Conservation (phyloP, 176 grass and related monocot genomes). For the Carex kokanica region DNA sequence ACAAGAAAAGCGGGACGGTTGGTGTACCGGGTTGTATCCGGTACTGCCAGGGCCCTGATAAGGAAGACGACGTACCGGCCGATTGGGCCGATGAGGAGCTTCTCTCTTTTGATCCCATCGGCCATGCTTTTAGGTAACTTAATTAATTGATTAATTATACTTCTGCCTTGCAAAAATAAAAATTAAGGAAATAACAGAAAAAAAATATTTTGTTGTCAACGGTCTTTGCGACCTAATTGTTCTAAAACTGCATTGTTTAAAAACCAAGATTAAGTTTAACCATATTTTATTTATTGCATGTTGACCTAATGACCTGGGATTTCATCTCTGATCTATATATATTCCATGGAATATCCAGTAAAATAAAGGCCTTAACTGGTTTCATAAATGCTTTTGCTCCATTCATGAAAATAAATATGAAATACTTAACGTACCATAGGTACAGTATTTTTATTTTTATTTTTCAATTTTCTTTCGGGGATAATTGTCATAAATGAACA, state of each 20-base stretch:
- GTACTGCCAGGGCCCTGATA: constrained; percentile 53
- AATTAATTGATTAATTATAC: background rate
- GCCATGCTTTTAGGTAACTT: constrained; percentile 48
- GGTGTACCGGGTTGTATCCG: constrained; percentile 46
- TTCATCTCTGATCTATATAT: background rate
- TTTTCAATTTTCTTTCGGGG: background rate
- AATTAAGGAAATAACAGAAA: background rate
- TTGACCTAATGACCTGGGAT: background rate
- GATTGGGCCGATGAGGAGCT: constrained; percentile 87
- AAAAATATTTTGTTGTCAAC: background rate
- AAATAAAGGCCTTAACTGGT: background rate
- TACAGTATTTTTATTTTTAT: background rate
- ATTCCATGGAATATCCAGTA: background rate
- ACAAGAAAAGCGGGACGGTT: constrained; percentile 31
- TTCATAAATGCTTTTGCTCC: background rate
- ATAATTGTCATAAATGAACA: background rate
- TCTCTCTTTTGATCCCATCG: constrained; percentile 42
- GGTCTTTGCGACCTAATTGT: background rate
- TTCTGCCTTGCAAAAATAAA: background rate
- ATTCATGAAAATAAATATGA: background rate
- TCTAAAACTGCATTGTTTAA: background rate
- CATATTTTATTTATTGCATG: background rate
- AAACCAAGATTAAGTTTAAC: background rate
- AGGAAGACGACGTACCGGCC: background rate
- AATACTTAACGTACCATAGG: background rate